Conservation (phyloP, 495 filamentous ascomycete species). For the Extremus antarcticus region DNA sequence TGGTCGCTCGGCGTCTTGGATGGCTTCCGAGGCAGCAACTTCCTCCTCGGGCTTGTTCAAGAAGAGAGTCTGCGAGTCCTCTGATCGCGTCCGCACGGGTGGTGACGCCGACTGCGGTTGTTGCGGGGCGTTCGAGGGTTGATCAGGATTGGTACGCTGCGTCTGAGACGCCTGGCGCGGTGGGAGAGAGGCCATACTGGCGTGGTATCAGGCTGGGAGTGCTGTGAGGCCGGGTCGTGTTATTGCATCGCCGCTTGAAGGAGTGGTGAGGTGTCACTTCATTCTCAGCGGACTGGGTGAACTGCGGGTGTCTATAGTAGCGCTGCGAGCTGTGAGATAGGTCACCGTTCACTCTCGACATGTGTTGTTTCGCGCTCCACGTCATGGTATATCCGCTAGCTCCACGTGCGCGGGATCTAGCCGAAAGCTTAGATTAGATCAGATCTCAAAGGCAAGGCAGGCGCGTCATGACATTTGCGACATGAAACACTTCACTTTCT, state of each 20-base stretch:
- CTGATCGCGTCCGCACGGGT: constrained; percentile 13
- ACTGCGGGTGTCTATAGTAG: too few species aligned
- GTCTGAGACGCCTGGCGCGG: constrained; percentile 7
- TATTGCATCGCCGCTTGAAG: background rate
- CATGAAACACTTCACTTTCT: too few species aligned
- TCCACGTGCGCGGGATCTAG: too few species aligned
- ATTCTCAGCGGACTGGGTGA: too few species aligned
- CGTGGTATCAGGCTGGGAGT: background rate
- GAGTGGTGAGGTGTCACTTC: too few species aligned
- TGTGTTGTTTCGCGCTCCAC: too few species aligned
- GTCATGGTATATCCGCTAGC: too few species aligned
- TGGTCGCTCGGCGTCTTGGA: background rate
- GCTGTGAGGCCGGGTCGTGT: background rate
- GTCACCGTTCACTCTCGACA: too few species aligned
- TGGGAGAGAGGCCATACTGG: constrained; percentile 2
- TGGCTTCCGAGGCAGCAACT: background rate
- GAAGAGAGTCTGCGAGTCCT: constrained; percentile 30
- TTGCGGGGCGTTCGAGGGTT: background rate
- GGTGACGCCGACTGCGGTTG: constrained; percentile 4
- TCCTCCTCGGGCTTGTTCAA: constrained; percentile 18
- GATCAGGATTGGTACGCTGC: constrained; percentile 2
- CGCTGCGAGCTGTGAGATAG: too few species aligned
- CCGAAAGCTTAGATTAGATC: too few species aligned
- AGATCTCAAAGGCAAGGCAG: too few species aligned
- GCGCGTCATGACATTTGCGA: too few species aligned